Evolutionary conservation across 1,139 yeast species (phyloP), one percentile per base, ranked within the genome.

Genomic region (Nakaseomyces sp.): DNA sequence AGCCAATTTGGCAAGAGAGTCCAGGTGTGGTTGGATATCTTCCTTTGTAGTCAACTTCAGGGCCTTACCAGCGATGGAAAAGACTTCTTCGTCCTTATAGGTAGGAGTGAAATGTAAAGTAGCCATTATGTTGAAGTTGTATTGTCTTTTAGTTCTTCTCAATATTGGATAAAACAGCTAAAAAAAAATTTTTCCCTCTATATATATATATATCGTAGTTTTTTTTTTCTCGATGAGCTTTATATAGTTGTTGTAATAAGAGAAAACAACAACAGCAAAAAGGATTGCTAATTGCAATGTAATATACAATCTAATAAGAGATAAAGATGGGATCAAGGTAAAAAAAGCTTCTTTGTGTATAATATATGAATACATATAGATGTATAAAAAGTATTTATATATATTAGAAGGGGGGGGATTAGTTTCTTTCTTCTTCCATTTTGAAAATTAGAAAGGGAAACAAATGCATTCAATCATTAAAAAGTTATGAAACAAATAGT

Each of bases 21-120:
- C 67, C 39, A 83, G 61, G 56, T 76, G 74, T 12, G 84, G 79
- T 54, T 76, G 72, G 51, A 88, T 82, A 57, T 88, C 96, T n/a
- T 70, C 78, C 24, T 70, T 75, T 2, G 81, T 56, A 58, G 88
- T 81, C 51, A 89, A 77, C 64, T 87, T 89, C 58, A 83, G 61
- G 45, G 86, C 86, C 63, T 81, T 80, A 24, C 89, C 88, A 37
- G 86, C 79, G 51, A 88, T 68, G 29, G 94, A 81, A 63, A 56
- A 68, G n/a, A 61, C 54, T 45, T 66, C 68, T 9, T 55, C 51
- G 5, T 54, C 57, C 7, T 55, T 48, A 40, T 67, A 64, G 2
- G 41, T 38, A 7, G 68, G 63, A 18, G 55, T 50, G 45, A 65
- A 66, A 46, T 64, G 62, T 45, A 66, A 55, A 40, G 66, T 54